Conservation (phyloP, 2,329 filamentous ascomycete genomes). For the Pestalotiopsis sp. region DNA sequence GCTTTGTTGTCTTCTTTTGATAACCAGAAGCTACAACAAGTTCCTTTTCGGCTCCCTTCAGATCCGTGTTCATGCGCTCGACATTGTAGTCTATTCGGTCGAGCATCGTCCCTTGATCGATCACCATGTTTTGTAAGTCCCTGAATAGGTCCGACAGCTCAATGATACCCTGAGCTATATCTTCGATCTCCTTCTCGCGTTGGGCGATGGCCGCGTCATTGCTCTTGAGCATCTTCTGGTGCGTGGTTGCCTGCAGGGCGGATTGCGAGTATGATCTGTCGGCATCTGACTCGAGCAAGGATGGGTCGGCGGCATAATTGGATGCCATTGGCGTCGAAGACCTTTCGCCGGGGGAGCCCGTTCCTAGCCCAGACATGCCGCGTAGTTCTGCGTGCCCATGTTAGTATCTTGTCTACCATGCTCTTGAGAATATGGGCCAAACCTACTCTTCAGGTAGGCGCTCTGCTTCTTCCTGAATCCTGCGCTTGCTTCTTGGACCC, state of each 20-base stretch:
- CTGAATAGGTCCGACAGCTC: slow-evolving; percentile 96
- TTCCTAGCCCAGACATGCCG: slow-evolving; percentile 65
- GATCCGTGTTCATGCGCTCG: slow-evolving; percentile 89
- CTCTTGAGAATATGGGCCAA: not conserved
- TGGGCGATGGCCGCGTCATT: slow-evolving; percentile 87
- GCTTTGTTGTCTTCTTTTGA: slow-evolving; percentile 84
- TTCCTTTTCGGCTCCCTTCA: slow-evolving; percentile 92
- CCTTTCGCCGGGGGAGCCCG: slow-evolving; percentile 54
- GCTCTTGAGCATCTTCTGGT: slow-evolving; percentile 60
- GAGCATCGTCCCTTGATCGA: slow-evolving; percentile 87
- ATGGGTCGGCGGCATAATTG: slow-evolving; percentile 76
- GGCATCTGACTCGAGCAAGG: slow-evolving; percentile 88
- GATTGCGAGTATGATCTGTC: slow-evolving; percentile 92
- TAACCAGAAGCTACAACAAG: slow-evolving; percentile 86
- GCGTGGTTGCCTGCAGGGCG: slow-evolving; percentile 77
- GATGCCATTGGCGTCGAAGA: slow-evolving; percentile 50
- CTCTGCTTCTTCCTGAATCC: slow-evolving; percentile 97
- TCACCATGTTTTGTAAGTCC: slow-evolving; percentile 93
- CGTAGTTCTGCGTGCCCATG: slow-evolving; percentile 63
- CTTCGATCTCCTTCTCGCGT: slow-evolving; percentile 94
- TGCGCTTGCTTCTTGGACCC: slow-evolving; percentile 90
- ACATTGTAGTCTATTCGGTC: slow-evolving; percentile 98
- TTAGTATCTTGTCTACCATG: not conserved
- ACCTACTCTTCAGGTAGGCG: slow-evolving; percentile 86
- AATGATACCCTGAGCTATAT: slow-evolving; percentile 97